Evolutionary conservation across 228 moss, liverwort and hornwort species (phyloP).

Genomic region (Sphagnum magellanicum): DNA sequence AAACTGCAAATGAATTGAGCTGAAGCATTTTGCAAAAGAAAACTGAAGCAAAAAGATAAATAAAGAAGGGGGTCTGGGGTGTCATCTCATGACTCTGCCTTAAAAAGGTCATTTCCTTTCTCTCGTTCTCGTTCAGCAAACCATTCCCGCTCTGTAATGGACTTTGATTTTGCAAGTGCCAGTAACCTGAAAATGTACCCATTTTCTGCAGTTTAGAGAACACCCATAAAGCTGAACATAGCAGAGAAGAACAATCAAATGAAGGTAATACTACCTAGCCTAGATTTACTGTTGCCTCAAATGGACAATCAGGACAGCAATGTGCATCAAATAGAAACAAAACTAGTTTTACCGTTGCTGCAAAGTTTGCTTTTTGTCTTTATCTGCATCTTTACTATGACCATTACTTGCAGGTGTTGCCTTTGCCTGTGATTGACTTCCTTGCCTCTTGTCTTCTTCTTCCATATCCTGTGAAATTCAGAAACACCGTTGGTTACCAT

Average conservation of each 20-base stretch:
- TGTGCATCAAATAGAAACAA: no score
- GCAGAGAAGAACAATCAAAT: no score
- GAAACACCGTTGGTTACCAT: no score
- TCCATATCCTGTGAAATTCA: slow-evolving; percentile 2
- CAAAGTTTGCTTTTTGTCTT: neutral
- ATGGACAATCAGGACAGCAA: no score
- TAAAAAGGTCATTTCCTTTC: slow-evolving; percentile 46
- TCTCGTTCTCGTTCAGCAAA: slow-evolving; percentile 46
- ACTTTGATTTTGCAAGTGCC: slow-evolving; percentile 29
- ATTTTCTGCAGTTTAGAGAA: no score
- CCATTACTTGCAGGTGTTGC: slow-evolving; percentile 1
- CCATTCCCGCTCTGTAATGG: slow-evolving; percentile 34
- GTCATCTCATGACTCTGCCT: neutral
- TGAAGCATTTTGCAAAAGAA: neutral
- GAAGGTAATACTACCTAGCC: no score
- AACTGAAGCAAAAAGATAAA: neutral
- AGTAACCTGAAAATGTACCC: slow-evolving; percentile 11
- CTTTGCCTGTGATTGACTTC: neutral
- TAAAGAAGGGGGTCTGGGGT: neutral
- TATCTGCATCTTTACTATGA: slow-evolving; percentile 1
- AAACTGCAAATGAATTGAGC: no score
- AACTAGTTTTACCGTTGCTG: slow-evolving; percentile 5
- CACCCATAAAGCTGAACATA: no score
- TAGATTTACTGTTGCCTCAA: no score
- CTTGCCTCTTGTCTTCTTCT: slow-evolving; percentile 5